Evolutionary conservation across 495 filamentous ascomycete genomes (phyloP).

Genomic region (Penicillium canariense): DNA sequence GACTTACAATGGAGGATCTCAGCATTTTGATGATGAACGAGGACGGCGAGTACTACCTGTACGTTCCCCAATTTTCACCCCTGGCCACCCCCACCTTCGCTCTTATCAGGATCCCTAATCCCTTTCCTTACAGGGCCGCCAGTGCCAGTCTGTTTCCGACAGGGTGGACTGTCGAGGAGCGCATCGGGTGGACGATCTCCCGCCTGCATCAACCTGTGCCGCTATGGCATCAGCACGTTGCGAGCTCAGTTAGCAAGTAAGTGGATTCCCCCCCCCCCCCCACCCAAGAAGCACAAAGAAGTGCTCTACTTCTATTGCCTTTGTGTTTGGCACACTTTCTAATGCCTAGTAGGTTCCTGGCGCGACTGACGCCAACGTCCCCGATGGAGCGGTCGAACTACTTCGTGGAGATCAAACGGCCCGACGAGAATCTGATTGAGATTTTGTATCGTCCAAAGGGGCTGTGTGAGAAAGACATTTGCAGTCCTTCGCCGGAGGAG

Average conservation of each 20-base stretch:
- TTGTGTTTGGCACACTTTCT: background rate
- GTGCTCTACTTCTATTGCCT: background rate
- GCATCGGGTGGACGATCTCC: slow-evolving; percentile 55
- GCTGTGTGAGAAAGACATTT: slow-evolving; percentile 33
- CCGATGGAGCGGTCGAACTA: slow-evolving; percentile 56
- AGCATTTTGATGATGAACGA: slow-evolving; percentile 52
- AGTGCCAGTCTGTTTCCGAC: slow-evolving; percentile 58
- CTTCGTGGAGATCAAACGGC: slow-evolving; percentile 49
- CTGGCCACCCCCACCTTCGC: background rate
- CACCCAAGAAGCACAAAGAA: background rate
- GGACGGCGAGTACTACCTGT: slow-evolving; percentile 51
- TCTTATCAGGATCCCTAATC: slow-evolving; percentile 2
- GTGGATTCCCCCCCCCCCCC: slow-evolving; percentile 5
- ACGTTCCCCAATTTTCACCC: slow-evolving; percentile 17
- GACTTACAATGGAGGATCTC: slow-evolving; percentile 57
- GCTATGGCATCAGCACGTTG: slow-evolving; percentile 53
- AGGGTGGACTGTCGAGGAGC: slow-evolving; percentile 54
- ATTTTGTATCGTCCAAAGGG: slow-evolving; percentile 38
- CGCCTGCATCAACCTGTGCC: slow-evolving; percentile 52
- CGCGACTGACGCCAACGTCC: slow-evolving; percentile 42
- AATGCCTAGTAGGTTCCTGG: slow-evolving; percentile 41
- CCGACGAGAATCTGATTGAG: slow-evolving; percentile 42
- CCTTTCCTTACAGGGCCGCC: slow-evolving; percentile 40
- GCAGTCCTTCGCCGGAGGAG: slow-evolving; percentile 33
- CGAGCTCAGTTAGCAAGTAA: slow-evolving; percentile 52